Evolutionary conservation across 176 grass and related monocot genomes (phyloP).

Genomic region (Bromus sterilis): DNA sequence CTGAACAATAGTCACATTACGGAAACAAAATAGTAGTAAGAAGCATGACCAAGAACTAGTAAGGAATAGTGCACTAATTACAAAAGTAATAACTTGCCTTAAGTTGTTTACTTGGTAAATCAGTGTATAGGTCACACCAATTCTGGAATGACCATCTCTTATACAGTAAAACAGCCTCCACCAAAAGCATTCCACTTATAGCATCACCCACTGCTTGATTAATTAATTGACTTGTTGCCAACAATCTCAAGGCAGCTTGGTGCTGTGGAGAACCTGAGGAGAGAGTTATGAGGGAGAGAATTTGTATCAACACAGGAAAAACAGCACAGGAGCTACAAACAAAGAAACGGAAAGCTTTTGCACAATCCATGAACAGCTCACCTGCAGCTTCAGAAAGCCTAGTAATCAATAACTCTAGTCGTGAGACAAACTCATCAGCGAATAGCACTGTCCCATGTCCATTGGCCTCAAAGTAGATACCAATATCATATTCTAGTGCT

Average conservation of each 20-base stretch:
- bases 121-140: slow-evolving; percentile 83
- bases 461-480: slow-evolving; percentile 97
- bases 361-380: slow-evolving; percentile 4
- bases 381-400: slow-evolving; percentile 35
- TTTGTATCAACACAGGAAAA: neutral
- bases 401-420: slow-evolving; percentile 29
- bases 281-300: neutral
- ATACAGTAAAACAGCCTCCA: slow-evolving; percentile 75
- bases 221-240: slow-evolving; percentile 70
- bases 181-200: slow-evolving; percentile 81
- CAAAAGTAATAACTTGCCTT: slow-evolving; percentile 26
- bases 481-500: slow-evolving; percentile 81
- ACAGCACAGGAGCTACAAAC: neutral
- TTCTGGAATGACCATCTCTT: slow-evolving; percentile 82
- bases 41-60: neutral
- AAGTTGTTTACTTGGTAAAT: slow-evolving; percentile 85
- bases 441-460: slow-evolving; percentile 88
- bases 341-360: neutral
- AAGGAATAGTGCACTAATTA: neutral
- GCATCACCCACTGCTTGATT: slow-evolving; percentile 94
- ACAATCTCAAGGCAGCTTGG: slow-evolving; percentile 58
- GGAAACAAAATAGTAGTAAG: neutral
- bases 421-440: slow-evolving; percentile 46
- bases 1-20: slow-evolving; percentile 20
- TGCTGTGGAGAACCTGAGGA: slow-evolving; percentile 44